Percentiles rank a stretch among this genome's conserved stretches.
These are phyloP conservation scores for Glomus cerebriforme DNA, from an alignment of 192 early-diverging fungal species.

Conservation along the genomic window DNA sequence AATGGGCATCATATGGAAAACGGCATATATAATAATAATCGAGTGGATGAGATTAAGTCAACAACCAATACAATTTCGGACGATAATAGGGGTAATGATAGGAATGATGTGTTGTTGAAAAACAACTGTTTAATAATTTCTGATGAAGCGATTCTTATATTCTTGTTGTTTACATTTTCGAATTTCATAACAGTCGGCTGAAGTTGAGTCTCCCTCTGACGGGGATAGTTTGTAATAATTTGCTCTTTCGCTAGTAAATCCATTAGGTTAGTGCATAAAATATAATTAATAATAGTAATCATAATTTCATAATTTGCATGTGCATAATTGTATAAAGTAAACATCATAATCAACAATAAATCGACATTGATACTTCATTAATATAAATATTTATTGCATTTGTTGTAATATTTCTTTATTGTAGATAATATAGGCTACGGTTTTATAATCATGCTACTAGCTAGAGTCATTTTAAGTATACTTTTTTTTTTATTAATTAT, in stretches of 20 bases:
- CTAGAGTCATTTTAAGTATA: no score
- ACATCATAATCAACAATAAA: not conserved
- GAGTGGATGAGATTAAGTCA: not conserved
- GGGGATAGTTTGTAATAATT: slow-evolving; percentile 1
- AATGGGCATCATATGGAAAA: not conserved
- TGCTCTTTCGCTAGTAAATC: slow-evolving; percentile 1
- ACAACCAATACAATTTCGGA: not conserved
- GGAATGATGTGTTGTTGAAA: not conserved
- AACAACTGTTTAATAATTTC: not conserved
- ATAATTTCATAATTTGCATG: no score
- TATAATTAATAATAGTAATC: not conserved
- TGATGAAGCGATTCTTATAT: slow-evolving; percentile 12
- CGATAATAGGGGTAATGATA: not conserved
- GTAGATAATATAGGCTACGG: no score
- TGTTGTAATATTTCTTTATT: no score
- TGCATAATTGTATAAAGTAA: not conserved
- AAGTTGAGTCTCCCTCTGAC: not conserved
- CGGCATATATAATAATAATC: not conserved
- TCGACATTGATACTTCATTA: not conserved
- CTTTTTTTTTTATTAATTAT: no score
- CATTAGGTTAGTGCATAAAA: not conserved
- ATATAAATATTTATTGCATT: no score
- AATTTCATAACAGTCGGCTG: slow-evolving; percentile 8
- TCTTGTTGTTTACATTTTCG: slow-evolving; percentile 14
- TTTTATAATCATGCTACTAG: no score